Evolutionary conservation across 805 yeast genomes (phyloP).

Genomic region (Candida mattraensis): DNA sequence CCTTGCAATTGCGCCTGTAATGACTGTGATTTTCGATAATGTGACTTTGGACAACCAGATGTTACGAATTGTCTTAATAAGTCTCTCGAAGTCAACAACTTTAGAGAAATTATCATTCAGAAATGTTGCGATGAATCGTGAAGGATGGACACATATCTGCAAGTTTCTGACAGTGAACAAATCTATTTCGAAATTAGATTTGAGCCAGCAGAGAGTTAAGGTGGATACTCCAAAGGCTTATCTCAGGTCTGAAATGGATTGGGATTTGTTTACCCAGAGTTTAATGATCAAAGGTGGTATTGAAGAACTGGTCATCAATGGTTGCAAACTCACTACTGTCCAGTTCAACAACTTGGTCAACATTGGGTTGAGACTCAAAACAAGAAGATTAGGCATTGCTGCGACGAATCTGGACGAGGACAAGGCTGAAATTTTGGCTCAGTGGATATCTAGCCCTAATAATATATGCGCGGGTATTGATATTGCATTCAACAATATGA

Average conservation of each 20-base stretch:
- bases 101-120: slow-evolving; percentile 54
- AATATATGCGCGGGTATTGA: slow-evolving; percentile 56
- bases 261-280: slow-evolving; percentile 48
- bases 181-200: slow-evolving; percentile 49
- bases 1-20: slow-evolving; percentile 53
- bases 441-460: slow-evolving; percentile 45
- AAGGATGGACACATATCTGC: slow-evolving; percentile 53
- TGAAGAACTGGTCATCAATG: slow-evolving; percentile 58
- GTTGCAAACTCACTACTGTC: slow-evolving; percentile 47
- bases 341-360: slow-evolving; percentile 42
- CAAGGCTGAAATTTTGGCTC: slow-evolving; percentile 43
- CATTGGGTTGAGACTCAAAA: slow-evolving; percentile 41
- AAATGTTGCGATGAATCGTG: slow-evolving; percentile 52
- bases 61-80: slow-evolving; percentile 48
- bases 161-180: slow-evolving; percentile 45
- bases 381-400: slow-evolving; percentile 55
- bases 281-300: slow-evolving; percentile 49
- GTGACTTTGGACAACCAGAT: slow-evolving; percentile 54
- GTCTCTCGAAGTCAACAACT: slow-evolving; percentile 42
- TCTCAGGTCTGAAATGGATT: slow-evolving; percentile 49
- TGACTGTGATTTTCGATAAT: slow-evolving; percentile 57
- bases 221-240: slow-evolving; percentile 39
- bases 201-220: slow-evolving; percentile 56
- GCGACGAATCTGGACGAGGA: slow-evolving; percentile 45
- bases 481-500: slow-evolving; percentile 53